phyloP scores from a whole-genome alignment of 176 grass and related monocot genomes.

The Triticum turgidum region DNA sequence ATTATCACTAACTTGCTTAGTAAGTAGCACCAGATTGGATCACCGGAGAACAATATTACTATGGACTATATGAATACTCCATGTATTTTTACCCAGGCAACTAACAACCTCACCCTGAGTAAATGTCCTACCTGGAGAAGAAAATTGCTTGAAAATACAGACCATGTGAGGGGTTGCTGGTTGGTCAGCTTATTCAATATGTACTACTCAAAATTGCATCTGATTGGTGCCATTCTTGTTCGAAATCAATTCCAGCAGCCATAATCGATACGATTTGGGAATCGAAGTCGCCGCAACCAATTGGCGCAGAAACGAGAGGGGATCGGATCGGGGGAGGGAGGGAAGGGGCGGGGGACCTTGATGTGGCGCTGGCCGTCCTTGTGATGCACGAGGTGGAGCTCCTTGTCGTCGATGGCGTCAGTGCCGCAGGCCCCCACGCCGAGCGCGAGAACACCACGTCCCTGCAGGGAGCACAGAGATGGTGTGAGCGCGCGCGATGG shows the following conservation, averaged over 20 bases:
- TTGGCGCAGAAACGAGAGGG: neutral
- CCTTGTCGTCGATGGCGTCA: constrained; percentile 88
- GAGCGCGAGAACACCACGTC: constrained; percentile 75
- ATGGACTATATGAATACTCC: too few relatives aligned
- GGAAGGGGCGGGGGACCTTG: constrained; percentile 41
- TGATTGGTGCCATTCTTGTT: too few relatives aligned
- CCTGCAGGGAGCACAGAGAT: constrained; percentile 41
- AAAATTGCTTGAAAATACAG: too few relatives aligned
- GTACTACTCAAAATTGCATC: too few relatives aligned
- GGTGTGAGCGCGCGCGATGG: neutral
- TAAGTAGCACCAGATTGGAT: too few relatives aligned
- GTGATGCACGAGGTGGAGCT: constrained; percentile 79
- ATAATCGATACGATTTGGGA: neutral
- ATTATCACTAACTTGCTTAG: too few relatives aligned
- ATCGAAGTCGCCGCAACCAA: neutral
- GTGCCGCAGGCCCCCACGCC: constrained; percentile 69
- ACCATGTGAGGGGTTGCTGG: too few relatives aligned
- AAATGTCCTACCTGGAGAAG: too few relatives aligned
- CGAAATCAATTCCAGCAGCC: neutral
- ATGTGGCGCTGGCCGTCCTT: constrained; percentile 66
- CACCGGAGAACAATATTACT: too few relatives aligned
- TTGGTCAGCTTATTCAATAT: too few relatives aligned
- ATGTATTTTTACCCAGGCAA: too few relatives aligned
- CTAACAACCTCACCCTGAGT: too few relatives aligned
- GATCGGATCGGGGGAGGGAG: neutral